Conservation (phyloP, 2,329 filamentous ascomycete species). For the Geosmithia flava region DNA sequence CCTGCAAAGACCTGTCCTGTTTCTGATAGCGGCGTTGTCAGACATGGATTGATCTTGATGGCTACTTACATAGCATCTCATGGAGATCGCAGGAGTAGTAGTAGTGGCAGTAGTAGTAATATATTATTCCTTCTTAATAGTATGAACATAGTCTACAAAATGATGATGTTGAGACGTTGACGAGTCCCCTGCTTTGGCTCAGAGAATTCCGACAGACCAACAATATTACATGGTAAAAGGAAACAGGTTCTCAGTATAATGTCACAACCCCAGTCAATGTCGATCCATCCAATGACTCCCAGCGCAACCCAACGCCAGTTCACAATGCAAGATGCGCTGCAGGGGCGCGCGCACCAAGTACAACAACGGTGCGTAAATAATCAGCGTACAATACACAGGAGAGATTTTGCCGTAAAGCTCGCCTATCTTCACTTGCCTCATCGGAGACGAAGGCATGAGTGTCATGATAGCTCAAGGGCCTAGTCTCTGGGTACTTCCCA, state of each 20-base stretch:
- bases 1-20: background rate
- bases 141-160: background rate
- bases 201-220: background rate
- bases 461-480: slow-evolving; percentile 39
- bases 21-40: background rate
- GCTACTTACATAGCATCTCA: background rate
- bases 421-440: background rate
- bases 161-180: background rate
- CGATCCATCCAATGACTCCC: background rate
- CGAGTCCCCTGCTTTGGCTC: background rate
- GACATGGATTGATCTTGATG: background rate
- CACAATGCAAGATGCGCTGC: background rate
- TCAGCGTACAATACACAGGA: background rate
- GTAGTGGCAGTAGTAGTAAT: background rate
- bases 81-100: background rate
- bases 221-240: background rate
- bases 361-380: background rate
- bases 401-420: background rate
- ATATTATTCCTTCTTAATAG: background rate
- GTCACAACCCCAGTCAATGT: background rate
- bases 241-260: background rate
- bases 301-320: background rate
- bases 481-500: slow-evolving; percentile 51
- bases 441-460: background rate
- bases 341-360: background rate